phyloP scores from a whole-genome alignment of 1,284 basidiomycete species.

The Fomes fomentarius region DNA sequence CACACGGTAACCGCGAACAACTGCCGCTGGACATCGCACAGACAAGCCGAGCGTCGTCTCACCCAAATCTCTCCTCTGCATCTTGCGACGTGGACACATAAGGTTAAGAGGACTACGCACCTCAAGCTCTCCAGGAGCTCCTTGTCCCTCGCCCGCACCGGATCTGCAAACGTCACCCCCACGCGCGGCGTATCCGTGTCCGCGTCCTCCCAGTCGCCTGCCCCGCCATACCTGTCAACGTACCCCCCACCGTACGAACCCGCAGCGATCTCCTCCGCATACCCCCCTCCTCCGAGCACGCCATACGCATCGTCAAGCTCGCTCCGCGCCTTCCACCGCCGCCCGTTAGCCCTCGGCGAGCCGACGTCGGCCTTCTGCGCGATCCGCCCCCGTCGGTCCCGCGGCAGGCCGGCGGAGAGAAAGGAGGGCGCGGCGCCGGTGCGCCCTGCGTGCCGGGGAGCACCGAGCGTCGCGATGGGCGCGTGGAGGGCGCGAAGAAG shows the following conservation, averaged over 20 bases:
- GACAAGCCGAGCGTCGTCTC: neutral
- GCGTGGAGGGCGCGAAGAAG: slow-evolving; percentile 56
- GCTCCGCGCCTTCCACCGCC: slow-evolving; percentile 7
- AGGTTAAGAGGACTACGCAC: slow-evolving; percentile 37
- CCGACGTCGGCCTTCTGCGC: slow-evolving; percentile 48
- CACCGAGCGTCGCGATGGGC: slow-evolving; percentile 14
- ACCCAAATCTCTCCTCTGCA: no score
- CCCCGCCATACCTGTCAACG: slow-evolving; percentile 21
- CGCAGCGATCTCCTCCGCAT: slow-evolving; percentile 13
- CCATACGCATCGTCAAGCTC: slow-evolving; percentile 16
- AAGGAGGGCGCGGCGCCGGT: slow-evolving; percentile 60
- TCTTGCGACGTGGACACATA: neutral
- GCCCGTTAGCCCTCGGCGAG: neutral
- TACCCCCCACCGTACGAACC: slow-evolving; percentile 12
- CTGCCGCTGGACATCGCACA: no score
- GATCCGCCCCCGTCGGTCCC: slow-evolving; percentile 77
- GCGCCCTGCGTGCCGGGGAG: slow-evolving; percentile 41
- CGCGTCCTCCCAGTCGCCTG: slow-evolving; percentile 36
- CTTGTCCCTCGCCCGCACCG: slow-evolving; percentile 50
- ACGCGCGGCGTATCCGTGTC: slow-evolving; percentile 58
- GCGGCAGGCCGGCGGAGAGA: slow-evolving; percentile 68
- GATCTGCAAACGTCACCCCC: slow-evolving; percentile 34
- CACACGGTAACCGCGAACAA: no score
- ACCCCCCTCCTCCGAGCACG: slow-evolving; percentile 26
- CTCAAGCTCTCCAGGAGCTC: slow-evolving; percentile 61